phyloP scores from a whole-genome alignment of 495 filamentous ascomycete genomes.

The Beverwykella pulmonaria region DNA sequence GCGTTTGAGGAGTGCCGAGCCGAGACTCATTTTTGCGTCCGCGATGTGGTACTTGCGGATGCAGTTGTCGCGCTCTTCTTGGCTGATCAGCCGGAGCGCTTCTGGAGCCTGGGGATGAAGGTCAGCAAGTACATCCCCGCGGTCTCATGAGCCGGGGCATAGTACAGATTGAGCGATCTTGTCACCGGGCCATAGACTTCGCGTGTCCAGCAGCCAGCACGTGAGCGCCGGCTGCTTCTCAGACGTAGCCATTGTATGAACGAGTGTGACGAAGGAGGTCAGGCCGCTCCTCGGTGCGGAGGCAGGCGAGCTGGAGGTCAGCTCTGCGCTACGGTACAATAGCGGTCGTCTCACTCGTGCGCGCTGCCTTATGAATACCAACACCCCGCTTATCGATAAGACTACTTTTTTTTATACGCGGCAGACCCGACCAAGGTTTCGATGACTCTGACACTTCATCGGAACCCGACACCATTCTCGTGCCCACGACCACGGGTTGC shows the following conservation, averaged over 20 bases:
- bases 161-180: slow-evolving; percentile 40
- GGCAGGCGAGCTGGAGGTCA: not conserved
- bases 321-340: slow-evolving; percentile 4
- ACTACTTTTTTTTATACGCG: not conserved
- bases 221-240: slow-evolving; percentile 27
- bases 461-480: slow-evolving; percentile 20
- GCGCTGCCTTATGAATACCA: not conserved
- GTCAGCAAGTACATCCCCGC: not conserved
- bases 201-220: slow-evolving; percentile 50
- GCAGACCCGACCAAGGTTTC: not conserved
- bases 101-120: slow-evolving; percentile 51
- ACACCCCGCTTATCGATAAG: slow-evolving; percentile 30
- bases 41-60: slow-evolving; percentile 61
- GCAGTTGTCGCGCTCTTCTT: slow-evolving; percentile 54
- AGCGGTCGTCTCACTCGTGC: not conserved
- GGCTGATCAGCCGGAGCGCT: slow-evolving; percentile 60
- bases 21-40: slow-evolving; percentile 71
- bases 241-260: not conserved
- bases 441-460: slow-evolving; percentile 25
- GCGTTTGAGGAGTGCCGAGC: slow-evolving; percentile 79
- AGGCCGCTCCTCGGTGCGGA: not conserved
- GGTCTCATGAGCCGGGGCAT: not conserved
- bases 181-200: slow-evolving; percentile 45
- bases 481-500: not conserved
- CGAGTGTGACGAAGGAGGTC: not conserved